phyloP scores from a whole-genome alignment of 2,329 filamentous ascomycete species.

The Fusarium sp. region DNA sequence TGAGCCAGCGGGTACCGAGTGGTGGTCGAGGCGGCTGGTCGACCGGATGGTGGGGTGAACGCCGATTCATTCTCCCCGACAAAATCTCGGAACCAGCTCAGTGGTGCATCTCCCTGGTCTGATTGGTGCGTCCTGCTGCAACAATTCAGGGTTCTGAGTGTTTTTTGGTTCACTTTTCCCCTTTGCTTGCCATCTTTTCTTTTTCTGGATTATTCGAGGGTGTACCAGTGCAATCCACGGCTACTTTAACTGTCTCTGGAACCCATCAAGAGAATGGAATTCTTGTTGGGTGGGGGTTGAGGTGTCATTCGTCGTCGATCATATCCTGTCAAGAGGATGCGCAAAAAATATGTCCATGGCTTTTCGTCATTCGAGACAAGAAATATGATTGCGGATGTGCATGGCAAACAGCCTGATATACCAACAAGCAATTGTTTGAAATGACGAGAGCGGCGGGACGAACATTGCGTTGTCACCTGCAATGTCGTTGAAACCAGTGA shows the following conservation, averaged over 20 bases:
- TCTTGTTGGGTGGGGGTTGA: conserved; percentile 23
- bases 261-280: conserved; percentile 22
- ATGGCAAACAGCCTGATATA: conserved; percentile 4
- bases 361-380: conserved; percentile 23
- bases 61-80: conserved; percentile 42
- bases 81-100: conserved; percentile 46
- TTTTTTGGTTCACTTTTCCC: conserved; percentile 25
- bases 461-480: conserved; percentile 4
- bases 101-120: conserved; percentile 34
- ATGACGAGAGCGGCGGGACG: background rate
- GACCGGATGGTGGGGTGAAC: conserved; percentile 34
- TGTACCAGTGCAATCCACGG: conserved; percentile 2
- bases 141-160: conserved; percentile 32
- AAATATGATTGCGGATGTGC: conserved; percentile 16
- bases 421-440: background rate
- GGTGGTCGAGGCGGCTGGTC: conserved; percentile 31
- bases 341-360: conserved; percentile 12
- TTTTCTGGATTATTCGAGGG: conserved; percentile 27
- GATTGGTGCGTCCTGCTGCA: conserved; percentile 35
- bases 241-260: conserved; percentile 19
- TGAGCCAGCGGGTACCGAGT: conserved; percentile 36
- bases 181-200: conserved; percentile 23
- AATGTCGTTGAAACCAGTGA: conserved; percentile 9
- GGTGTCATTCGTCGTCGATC: conserved; percentile 40
- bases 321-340: conserved; percentile 33